These are phyloP conservation scores for Teratosphaeria nubilosa DNA, from an alignment of 2,329 filamentous ascomycete genomes.

Conservation along the genomic window DNA sequence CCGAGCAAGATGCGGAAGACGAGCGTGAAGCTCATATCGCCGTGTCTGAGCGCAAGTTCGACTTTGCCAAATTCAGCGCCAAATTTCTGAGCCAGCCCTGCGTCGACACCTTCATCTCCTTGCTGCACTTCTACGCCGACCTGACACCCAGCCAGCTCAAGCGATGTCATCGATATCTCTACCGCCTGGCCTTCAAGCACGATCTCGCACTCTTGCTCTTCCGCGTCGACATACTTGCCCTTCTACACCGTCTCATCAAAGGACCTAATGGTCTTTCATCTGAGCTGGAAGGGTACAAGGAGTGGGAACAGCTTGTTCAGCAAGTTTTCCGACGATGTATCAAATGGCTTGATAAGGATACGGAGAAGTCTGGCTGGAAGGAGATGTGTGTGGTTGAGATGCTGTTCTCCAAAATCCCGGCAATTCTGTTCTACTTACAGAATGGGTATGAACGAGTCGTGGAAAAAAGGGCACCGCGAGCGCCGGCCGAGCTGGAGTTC, in stretches of 20 bases:
- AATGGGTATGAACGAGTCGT: slow-evolving; percentile 80
- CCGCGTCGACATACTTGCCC: slow-evolving; percentile 77
- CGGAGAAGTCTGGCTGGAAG: slow-evolving; percentile 56
- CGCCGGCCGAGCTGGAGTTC: slow-evolving; percentile 76
- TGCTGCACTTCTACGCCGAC: slow-evolving; percentile 71
- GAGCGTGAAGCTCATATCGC: slow-evolving; percentile 58
- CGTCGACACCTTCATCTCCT: slow-evolving; percentile 77
- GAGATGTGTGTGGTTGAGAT: slow-evolving; percentile 74
- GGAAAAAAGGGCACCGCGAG: slow-evolving; percentile 51
- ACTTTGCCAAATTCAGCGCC: slow-evolving; percentile 73
- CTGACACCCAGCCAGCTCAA: slow-evolving; percentile 73
- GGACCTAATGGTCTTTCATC: slow-evolving; percentile 68
- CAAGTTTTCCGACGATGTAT: slow-evolving; percentile 74
- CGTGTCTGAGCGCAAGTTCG: slow-evolving; percentile 80
- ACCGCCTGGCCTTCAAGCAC: slow-evolving; percentile 89
- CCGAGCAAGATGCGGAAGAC: slow-evolving; percentile 57
- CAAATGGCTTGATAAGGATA: slow-evolving; percentile 53
- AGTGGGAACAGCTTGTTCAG: slow-evolving; percentile 83
- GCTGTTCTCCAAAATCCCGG: slow-evolving; percentile 84
- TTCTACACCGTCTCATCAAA: slow-evolving; percentile 87
- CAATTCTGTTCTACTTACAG: slow-evolving; percentile 77
- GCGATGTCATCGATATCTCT: slow-evolving; percentile 85
- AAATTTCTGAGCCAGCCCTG: slow-evolving; percentile 77
- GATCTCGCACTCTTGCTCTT: slow-evolving; percentile 83
- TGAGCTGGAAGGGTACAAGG: slow-evolving; percentile 56